Evolutionary conservation across 2,329 filamentous ascomycete species (phyloP).

Genomic region (Neofusicoccum laricinum): DNA sequence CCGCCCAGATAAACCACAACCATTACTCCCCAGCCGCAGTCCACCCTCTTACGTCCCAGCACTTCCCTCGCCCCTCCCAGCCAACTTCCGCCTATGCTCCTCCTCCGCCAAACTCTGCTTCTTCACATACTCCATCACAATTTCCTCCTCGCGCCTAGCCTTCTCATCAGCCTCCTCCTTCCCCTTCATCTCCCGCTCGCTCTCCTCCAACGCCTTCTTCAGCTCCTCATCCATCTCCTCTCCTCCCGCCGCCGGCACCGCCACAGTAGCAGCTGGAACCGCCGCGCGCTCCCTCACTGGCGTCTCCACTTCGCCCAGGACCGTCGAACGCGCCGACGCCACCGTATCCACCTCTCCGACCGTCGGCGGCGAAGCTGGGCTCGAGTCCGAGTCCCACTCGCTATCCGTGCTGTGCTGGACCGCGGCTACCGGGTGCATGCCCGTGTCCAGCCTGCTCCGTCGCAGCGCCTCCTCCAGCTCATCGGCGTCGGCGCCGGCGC

Average conservation of each 20-base stretch:
- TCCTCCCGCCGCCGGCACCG: conserved; percentile 30
- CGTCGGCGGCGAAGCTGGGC: neutral
- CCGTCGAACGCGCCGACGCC: conserved; percentile 11
- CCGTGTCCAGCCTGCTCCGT: conserved; percentile 42
- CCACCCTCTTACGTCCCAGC: neutral
- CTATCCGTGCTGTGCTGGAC: conserved; percentile 11
- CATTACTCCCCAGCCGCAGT: neutral
- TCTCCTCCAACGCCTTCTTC: conserved; percentile 32
- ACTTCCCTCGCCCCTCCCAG: conserved; percentile 26
- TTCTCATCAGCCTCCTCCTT: conserved; percentile 27
- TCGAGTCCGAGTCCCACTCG: neutral
- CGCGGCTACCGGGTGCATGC: conserved; percentile 17
- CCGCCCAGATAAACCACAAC: neutral
- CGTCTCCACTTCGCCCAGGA: conserved; percentile 23
- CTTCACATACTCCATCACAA: conserved; percentile 68
- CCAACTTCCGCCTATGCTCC: conserved; percentile 41
- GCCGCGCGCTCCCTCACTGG: conserved; percentile 3
- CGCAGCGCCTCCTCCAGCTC: conserved; percentile 46
- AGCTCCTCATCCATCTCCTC: conserved; percentile 36
- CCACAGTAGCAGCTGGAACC: conserved; percentile 9
- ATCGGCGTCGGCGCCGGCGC: conserved; percentile 29
- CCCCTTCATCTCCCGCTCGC: conserved; percentile 21
- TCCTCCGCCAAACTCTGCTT: conserved; percentile 73
- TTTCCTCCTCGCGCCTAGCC: conserved; percentile 63
- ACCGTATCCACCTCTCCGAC: neutral